phyloP scores from a whole-genome alignment of 805 yeast species.

The Saccharomycopsis schoenii region DNA sequence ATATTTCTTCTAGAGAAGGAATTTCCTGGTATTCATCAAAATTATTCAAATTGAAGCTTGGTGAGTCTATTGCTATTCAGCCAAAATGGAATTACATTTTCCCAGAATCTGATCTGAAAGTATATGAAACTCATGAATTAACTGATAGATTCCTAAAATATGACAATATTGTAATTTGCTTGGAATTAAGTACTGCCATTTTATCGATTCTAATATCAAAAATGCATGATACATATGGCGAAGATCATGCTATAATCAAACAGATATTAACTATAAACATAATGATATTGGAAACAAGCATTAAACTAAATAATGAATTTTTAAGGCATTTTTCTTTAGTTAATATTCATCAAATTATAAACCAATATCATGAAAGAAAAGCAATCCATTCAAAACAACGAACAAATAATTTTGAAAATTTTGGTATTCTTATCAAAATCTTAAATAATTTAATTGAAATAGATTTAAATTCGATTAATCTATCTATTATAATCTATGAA shows the following conservation, averaged over 20 bases:
- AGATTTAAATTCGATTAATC: background rate
- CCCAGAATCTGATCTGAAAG: background rate
- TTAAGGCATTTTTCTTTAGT: background rate
- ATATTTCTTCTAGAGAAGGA: background rate
- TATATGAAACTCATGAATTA: conserved; percentile 1
- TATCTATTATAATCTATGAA: background rate
- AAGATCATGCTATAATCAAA: background rate
- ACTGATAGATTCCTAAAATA: conserved; percentile 1
- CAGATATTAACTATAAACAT: background rate
- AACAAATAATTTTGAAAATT: background rate
- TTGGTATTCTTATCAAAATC: background rate
- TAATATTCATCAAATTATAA: background rate
- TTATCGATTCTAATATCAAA: background rate
- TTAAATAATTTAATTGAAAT: background rate
- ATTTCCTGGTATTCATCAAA: background rate
- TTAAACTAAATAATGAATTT: background rate
- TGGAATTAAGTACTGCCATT: background rate
- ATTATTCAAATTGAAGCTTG: background rate
- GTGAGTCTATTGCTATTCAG: background rate
- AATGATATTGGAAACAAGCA: background rate
- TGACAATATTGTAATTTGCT: background rate
- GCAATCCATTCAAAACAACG: background rate
- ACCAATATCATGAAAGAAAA: conserved; percentile 1
- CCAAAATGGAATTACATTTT: background rate
- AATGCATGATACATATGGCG: background rate